A percentile compares a stretch with the other conserved stretches of the same genome.
phyloP scores from a whole-genome alignment of 1,139 yeast genomes.

The Pichia sp. region DNA sequence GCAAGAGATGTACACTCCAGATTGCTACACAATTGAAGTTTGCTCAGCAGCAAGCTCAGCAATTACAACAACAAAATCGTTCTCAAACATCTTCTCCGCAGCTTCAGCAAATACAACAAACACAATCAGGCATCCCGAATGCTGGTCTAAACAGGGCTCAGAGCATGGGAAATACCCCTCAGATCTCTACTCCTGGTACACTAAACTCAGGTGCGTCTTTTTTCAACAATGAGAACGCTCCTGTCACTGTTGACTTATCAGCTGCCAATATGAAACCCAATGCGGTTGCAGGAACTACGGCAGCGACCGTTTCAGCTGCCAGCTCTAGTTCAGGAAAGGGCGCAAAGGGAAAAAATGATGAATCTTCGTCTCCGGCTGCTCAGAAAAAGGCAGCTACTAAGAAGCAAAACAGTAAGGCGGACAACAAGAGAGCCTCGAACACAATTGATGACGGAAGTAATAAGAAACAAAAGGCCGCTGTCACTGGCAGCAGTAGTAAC shows the following conservation, averaged over 20 bases:
- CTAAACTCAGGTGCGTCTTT: not conserved
- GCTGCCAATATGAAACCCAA: slow-evolving; percentile 2
- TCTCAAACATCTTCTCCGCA: slow-evolving; percentile 18
- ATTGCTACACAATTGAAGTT: slow-evolving; percentile 26
- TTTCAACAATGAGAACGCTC: not conserved
- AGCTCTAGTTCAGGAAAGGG: not conserved
- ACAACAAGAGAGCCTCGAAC: not conserved
- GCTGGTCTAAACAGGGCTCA: not conserved
- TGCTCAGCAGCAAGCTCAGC: slow-evolving; percentile 24
- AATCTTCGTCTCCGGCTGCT: not conserved
- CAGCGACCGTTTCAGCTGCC: not conserved
- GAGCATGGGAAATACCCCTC: slow-evolving; percentile 5
- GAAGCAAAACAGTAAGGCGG: slow-evolving; percentile 4
- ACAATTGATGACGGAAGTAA: slow-evolving; percentile 2
- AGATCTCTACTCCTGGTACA: not conserved
- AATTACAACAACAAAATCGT: slow-evolving; percentile 8
- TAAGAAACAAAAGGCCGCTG: slow-evolving; percentile 14
- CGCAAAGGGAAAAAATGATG: not conserved
- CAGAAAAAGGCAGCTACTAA: slow-evolving; percentile 3
- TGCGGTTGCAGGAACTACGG: not conserved
- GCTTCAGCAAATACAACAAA: slow-evolving; percentile 20
- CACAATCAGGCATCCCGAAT: slow-evolving; percentile 4
- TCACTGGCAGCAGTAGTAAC: slow-evolving; percentile 12
- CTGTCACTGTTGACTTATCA: not conserved
- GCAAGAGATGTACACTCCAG: slow-evolving; percentile 30